phyloP scores from a whole-genome alignment of 2,329 filamentous ascomycete species.

The Trichoderma oligosporum region DNA sequence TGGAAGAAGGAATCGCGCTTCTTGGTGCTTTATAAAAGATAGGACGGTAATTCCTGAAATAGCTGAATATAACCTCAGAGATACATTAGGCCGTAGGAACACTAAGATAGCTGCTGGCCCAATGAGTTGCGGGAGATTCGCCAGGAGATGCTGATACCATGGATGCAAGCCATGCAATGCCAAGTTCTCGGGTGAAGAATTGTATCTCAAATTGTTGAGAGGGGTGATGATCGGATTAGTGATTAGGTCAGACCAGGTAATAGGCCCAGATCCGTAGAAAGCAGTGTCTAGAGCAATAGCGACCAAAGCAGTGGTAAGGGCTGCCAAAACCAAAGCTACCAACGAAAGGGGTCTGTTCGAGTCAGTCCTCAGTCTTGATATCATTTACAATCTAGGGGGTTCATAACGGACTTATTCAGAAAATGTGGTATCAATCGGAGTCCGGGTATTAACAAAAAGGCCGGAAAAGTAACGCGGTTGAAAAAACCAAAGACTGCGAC shows the following conservation, averaged over 20 bases:
- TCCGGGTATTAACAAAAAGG: slow-evolving; percentile 81
- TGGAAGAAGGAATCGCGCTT: slow-evolving; percentile 73
- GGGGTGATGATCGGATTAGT: slow-evolving; percentile 67
- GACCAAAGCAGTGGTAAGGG: slow-evolving; percentile 62
- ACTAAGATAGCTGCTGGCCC: slow-evolving; percentile 65
- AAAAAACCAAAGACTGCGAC: slow-evolving; percentile 84
- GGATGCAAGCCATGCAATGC: slow-evolving; percentile 74
- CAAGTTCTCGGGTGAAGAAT: slow-evolving; percentile 65
- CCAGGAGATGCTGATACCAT: slow-evolving; percentile 70
- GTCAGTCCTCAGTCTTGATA: slow-evolving; percentile 22
- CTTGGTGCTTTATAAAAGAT: slow-evolving; percentile 74
- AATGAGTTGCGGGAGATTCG: slow-evolving; percentile 66
- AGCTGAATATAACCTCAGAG: slow-evolving; percentile 66
- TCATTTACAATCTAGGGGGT: background rate
- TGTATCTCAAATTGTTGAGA: slow-evolving; percentile 74
- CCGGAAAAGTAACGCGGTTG: slow-evolving; percentile 95
- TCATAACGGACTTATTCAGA: slow-evolving; percentile 61
- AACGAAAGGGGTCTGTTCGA: slow-evolving; percentile 54
- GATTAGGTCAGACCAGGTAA: slow-evolving; percentile 63
- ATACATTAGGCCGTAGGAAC: slow-evolving; percentile 54
- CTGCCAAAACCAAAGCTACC: slow-evolving; percentile 60
- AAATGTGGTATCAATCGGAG: slow-evolving; percentile 84
- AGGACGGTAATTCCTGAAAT: slow-evolving; percentile 67
- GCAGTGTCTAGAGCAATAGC: slow-evolving; percentile 80
- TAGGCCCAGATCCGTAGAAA: slow-evolving; percentile 66